These are phyloP conservation scores for Didymellaceae sp. DNA, from an alignment of 2,329 filamentous ascomycete species.

Conservation along the genomic window DNA sequence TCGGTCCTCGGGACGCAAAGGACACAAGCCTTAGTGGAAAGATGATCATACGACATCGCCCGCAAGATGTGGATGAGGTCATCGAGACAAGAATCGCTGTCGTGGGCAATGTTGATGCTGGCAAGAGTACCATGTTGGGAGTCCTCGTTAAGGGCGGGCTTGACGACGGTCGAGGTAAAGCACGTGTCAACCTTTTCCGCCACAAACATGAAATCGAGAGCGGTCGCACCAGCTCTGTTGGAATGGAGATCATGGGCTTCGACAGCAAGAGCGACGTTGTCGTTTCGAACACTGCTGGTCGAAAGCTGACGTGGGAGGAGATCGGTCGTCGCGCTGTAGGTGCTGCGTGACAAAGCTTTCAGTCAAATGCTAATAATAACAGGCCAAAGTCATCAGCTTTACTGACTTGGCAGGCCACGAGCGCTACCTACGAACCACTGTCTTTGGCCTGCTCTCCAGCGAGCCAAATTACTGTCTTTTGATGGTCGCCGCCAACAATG, in stretches of 20 bases:
- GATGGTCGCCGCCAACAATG: slow-evolving; percentile 99
- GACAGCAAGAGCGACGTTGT: slow-evolving; percentile 85
- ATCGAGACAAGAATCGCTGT: slow-evolving; percentile 97
- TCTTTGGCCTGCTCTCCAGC: slow-evolving; percentile 92
- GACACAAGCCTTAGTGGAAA: slow-evolving; percentile 83
- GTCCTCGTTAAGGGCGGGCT: slow-evolving; percentile 94
- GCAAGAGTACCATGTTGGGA: slow-evolving; percentile 94
- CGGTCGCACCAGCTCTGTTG: slow-evolving; percentile 92
- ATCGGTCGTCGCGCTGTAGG: slow-evolving; percentile 84
- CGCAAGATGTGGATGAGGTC: slow-evolving; percentile 78
- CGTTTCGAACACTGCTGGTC: slow-evolving; percentile 78
- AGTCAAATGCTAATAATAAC: slow-evolving; percentile 17
- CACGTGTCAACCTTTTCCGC: slow-evolving; percentile 92
- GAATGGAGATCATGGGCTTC: slow-evolving; percentile 97
- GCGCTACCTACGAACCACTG: slow-evolving; percentile 91
- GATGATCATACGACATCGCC: slow-evolving; percentile 77
- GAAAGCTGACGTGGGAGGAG: slow-evolving; percentile 95
- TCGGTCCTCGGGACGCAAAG: slow-evolving; percentile 67
- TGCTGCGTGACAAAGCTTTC: background rate
- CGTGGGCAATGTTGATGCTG: slow-evolving; percentile 96
- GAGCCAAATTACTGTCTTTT: slow-evolving; percentile 97
- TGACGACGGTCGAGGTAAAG: slow-evolving; percentile 92
- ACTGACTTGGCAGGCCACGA: slow-evolving; percentile 96
- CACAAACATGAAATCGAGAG: slow-evolving; percentile 99
- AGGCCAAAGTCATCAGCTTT: slow-evolving; percentile 93